Conservation (phyloP, 2,329 filamentous ascomycete genomes). For the Colletotrichum sp. region DNA sequence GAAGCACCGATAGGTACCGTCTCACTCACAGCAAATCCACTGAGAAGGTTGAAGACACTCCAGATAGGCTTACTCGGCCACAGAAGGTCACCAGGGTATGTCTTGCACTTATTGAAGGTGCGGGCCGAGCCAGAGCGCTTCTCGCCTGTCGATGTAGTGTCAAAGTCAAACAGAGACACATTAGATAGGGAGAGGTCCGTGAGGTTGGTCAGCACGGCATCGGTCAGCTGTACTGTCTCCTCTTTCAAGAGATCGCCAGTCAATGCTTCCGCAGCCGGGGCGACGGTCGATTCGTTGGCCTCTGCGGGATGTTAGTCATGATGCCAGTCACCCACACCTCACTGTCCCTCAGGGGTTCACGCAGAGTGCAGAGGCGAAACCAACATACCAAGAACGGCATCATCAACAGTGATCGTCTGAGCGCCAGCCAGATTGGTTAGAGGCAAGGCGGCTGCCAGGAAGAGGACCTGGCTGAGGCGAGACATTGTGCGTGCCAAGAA, state of each 20-base stretch:
- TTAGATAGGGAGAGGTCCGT: conserved; percentile 31
- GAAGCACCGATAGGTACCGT: conserved; percentile 35
- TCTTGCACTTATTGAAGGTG: conserved; percentile 37
- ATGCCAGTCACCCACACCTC: neutral
- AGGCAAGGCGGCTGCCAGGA: neutral
- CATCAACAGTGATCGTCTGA: conserved; percentile 7
- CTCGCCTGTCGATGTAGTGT: neutral
- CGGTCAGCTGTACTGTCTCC: conserved; percentile 26
- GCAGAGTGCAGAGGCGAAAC: neutral
- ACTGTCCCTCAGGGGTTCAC: neutral
- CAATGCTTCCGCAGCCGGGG: neutral
- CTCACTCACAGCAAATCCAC: conserved; percentile 34
- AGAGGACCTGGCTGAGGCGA: neutral
- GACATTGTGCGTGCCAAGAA: neutral
- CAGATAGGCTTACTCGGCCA: conserved; percentile 32
- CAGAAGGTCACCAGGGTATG: conserved; percentile 31
- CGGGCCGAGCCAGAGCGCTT: neutral
- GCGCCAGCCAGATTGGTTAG: neutral
- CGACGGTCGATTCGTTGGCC: neutral
- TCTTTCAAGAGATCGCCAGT: neutral
- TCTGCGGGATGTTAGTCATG: neutral
- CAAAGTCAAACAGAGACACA: conserved; percentile 32
- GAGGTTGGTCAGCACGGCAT: conserved; percentile 34
- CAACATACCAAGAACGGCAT: neutral
- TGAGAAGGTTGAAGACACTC: conserved; percentile 36